Evolutionary conservation across 2,329 filamentous ascomycete species (phyloP).

Genomic region (Fusarium miscanthi): DNA sequence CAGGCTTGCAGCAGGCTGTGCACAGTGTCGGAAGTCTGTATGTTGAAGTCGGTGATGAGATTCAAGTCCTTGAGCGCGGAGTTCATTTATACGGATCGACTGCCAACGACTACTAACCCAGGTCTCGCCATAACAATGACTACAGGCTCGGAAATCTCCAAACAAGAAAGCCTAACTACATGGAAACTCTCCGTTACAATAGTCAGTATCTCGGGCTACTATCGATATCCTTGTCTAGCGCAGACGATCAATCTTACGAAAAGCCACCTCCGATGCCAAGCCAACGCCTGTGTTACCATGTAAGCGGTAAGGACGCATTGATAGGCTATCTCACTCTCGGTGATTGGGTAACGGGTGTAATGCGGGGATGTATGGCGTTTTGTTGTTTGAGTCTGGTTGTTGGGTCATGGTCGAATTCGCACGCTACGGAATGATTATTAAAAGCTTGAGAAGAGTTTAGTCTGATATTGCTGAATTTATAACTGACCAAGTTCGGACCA

Average conservation of each 20-base stretch:
- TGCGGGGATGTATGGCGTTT: background rate
- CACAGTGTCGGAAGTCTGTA: constrained; percentile 7
- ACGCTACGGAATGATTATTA: background rate
- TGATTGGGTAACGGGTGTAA: background rate
- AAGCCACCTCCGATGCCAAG: background rate
- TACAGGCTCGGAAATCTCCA: background rate
- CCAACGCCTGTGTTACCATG: background rate
- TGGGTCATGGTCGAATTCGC: background rate
- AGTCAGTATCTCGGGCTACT: background rate
- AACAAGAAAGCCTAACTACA: background rate
- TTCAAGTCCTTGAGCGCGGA: constrained; percentile 46
- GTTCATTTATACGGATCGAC: constrained; percentile 44
- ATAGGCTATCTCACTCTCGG: background rate
- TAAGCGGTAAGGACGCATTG: background rate
- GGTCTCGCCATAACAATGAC: no score
- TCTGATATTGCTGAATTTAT: background rate
- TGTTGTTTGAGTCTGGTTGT: background rate
- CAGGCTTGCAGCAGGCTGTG: constrained; percentile 16
- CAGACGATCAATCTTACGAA: background rate
- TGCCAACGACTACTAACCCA: constrained; percentile 40
- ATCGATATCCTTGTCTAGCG: background rate
- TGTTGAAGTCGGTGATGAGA: constrained; percentile 44
- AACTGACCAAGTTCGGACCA: no score
- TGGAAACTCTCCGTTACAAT: background rate
- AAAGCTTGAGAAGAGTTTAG: background rate